A percentile compares a stretch with the other conserved stretches of the same genome.
phyloP scores from a whole-genome alignment of 306 rosid genomes.

The Sophora flavescens region DNA sequence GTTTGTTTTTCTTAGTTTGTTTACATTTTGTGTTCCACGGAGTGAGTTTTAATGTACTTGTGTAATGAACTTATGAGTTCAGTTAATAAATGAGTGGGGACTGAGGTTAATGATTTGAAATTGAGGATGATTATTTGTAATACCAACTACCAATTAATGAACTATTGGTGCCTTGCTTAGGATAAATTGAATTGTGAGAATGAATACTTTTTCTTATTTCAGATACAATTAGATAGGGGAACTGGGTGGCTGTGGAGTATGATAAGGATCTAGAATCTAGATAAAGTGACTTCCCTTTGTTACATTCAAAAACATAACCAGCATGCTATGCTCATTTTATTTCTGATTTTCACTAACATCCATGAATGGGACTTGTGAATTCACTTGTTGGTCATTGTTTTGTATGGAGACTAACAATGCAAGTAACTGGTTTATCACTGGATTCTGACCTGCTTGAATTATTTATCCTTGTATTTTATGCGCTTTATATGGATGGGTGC shows the following conservation, averaged over 20 bases:
- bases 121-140: not conserved
- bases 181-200: conserved; percentile 5
- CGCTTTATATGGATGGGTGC: not conserved
- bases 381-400: not conserved
- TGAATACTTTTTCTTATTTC: not conserved
- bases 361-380: not conserved
- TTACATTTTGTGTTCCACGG: not conserved
- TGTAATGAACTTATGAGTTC: no score
- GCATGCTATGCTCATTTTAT: conserved; percentile 1
- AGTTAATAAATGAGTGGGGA: not conserved
- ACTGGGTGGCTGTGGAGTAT: not conserved
- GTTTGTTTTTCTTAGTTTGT: not conserved
- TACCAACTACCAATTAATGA: not conserved
- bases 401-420: not conserved
- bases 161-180: not conserved
- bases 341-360: not conserved
- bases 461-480: conserved; percentile 18
- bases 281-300: not conserved
- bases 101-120: not conserved
- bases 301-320: not conserved
- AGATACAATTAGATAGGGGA: not conserved
- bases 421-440: not conserved
- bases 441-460: not conserved
- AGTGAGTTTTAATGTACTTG: not conserved
- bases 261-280: not conserved